Evolutionary conservation across 352 stramenopile species (phyloP).

Genomic region (Globisporangium cystogenes): DNA sequence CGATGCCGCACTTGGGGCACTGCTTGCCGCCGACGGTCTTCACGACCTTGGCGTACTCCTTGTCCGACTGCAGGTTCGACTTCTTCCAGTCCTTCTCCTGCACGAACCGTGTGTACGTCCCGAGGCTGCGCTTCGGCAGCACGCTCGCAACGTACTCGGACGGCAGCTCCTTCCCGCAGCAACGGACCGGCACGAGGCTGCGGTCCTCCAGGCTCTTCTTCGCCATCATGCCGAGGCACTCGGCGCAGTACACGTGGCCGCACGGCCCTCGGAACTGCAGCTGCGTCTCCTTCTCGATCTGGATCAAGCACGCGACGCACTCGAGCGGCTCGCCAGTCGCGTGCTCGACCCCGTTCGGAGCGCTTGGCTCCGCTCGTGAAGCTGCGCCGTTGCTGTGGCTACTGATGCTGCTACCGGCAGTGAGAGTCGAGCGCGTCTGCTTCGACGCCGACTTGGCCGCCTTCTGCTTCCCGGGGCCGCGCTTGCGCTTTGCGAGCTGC

Average conservation of each 20-base stretch:
- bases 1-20: constrained; percentile 64
- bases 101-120: constrained; percentile 48
- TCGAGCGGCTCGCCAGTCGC: background rate
- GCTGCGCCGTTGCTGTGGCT: background rate
- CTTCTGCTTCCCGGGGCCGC: background rate
- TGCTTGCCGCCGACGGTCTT: constrained; percentile 29
- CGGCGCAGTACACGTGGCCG: constrained; percentile 54
- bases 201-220: constrained; percentile 50
- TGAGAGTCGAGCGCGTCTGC: background rate
- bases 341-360: too few species aligned
- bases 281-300: background rate
- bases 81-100: constrained; percentile 41
- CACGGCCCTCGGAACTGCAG: constrained; percentile 20
- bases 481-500: constrained; percentile 2
- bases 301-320: constrained; percentile 7
- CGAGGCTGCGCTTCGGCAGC: constrained; percentile 21
- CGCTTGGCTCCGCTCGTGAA: too few species aligned
- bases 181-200: constrained; percentile 36
- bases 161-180: constrained; percentile 67
- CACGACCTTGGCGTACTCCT: constrained; percentile 47
- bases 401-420: background rate
- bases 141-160: constrained; percentile 49
- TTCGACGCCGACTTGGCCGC: background rate
- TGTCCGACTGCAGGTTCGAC: constrained; percentile 47
- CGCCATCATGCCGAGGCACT: constrained; percentile 46